Percentiles rank a stretch among this genome's conserved stretches.
These are phyloP conservation scores for Kazachstania sp. DNA, from an alignment of 1,139 yeast genomes.

Conservation along the genomic window DNA sequence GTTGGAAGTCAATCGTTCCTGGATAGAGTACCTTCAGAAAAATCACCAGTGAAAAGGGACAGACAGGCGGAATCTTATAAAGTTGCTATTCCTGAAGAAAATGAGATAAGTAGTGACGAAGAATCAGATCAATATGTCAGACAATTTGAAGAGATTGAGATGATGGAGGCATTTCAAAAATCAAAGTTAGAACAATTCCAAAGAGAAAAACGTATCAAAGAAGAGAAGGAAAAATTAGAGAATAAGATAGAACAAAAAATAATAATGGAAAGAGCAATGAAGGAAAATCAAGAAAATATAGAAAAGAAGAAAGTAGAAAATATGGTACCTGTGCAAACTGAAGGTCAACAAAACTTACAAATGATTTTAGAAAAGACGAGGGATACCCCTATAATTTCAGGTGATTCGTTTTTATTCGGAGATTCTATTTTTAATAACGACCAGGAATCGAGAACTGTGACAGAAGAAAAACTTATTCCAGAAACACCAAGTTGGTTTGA, in stretches of 20 bases:
- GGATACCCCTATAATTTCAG: slow-evolving; percentile 6
- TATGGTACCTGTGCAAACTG: slow-evolving; percentile 6
- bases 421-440: slow-evolving; percentile 7
- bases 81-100: slow-evolving; percentile 8
- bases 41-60: slow-evolving; percentile 15
- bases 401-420: slow-evolving; percentile 17
- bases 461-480: slow-evolving; percentile 7
- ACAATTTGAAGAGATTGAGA: slow-evolving; percentile 33
- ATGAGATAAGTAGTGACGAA: slow-evolving; percentile 9
- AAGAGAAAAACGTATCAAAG: slow-evolving; percentile 2
- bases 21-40: slow-evolving; percentile 20
- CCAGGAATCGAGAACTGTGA: neutral
- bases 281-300: neutral
- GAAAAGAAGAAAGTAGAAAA: neutral
- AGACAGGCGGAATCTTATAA: slow-evolving; percentile 1
- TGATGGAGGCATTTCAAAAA: slow-evolving; percentile 40
- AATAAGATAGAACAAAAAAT: neutral
- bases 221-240: slow-evolving; percentile 1
- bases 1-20: slow-evolving; percentile 28
- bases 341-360: slow-evolving; percentile 19
- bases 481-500: slow-evolving; percentile 21
- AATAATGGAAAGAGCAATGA: neutral
- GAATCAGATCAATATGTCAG: slow-evolving; percentile 14
- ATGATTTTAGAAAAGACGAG: slow-evolving; percentile 19
- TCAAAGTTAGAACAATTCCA: slow-evolving; percentile 31